phyloP scores from a whole-genome alignment of 257 asterid genomes.

The Solanum paucissectum region DNA sequence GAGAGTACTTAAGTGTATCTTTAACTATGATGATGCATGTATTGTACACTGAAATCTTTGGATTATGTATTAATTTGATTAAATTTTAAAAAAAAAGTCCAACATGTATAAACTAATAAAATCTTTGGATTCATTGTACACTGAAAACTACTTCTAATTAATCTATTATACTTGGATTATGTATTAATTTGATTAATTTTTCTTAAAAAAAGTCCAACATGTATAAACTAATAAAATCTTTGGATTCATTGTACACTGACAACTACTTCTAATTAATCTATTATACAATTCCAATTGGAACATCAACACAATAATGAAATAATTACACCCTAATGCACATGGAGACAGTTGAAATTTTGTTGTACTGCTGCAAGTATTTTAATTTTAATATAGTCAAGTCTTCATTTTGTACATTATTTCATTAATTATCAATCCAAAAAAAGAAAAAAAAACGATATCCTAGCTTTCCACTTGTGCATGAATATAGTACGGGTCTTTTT shows the following conservation, averaged over 20 bases:
- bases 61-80: too few relatives aligned
- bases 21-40: too few relatives aligned
- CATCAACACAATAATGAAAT: background rate
- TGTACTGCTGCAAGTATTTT: background rate
- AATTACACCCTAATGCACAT: background rate
- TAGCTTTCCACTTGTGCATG: background rate
- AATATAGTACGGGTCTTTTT: background rate
- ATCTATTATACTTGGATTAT: too few relatives aligned
- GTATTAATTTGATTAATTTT: too few relatives aligned
- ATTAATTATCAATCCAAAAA: background rate
- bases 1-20: too few relatives aligned
- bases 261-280: background rate
- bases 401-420: background rate
- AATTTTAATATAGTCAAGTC: background rate
- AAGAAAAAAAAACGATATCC: background rate
- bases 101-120: too few relatives aligned
- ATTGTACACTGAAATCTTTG: too few relatives aligned
- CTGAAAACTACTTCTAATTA: too few relatives aligned
- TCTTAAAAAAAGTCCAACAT: background rate
- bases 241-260: background rate
- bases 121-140: too few relatives aligned
- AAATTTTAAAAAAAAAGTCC: too few relatives aligned
- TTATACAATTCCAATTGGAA: background rate
- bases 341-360: background rate
- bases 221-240: background rate